Percentiles rank a stretch among this genome's conserved stretches.
These are phyloP conservation scores for Amanita rimosa DNA, from an alignment of 768 basidiomycete genomes.

Conservation along the genomic window DNA sequence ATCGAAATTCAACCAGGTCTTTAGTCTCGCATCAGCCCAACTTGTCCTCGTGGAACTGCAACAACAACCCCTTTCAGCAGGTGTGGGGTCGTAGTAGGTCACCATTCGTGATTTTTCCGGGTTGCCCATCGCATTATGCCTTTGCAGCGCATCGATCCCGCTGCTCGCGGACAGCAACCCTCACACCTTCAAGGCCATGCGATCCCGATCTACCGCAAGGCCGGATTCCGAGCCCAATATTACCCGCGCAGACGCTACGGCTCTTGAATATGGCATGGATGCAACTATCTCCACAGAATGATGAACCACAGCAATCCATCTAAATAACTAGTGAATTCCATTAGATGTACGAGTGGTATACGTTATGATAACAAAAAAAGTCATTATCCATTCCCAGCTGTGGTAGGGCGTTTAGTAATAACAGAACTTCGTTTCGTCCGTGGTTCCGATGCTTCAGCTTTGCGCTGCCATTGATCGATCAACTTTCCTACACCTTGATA, in stretches of 20 bases:
- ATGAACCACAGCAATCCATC: too few species aligned
- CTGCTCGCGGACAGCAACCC: slow-evolving; percentile 11
- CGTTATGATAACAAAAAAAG: neutral
- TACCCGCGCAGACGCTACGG: slow-evolving; percentile 49
- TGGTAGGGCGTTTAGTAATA: slow-evolving; percentile 27
- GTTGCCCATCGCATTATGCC: neutral
- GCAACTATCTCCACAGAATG: too few species aligned
- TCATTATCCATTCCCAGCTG: slow-evolving; percentile 12
- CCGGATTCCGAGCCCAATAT: slow-evolving; percentile 48
- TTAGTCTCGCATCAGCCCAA: slow-evolving; percentile 46
- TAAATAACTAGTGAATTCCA: neutral
- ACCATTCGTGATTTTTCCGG: neutral
- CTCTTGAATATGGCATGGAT: slow-evolving; percentile 40
- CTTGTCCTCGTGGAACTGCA: slow-evolving; percentile 36
- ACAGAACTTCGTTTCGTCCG: slow-evolving; percentile 26
- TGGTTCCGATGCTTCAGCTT: slow-evolving; percentile 41
- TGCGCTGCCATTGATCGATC: slow-evolving; percentile 84
- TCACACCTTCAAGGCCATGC: slow-evolving; percentile 15
- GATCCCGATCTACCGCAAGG: slow-evolving; percentile 40
- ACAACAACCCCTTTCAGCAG: slow-evolving; percentile 9
- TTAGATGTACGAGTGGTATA: slow-evolving; percentile 2
- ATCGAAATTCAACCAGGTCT: slow-evolving; percentile 27
- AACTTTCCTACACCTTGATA: slow-evolving; percentile 78
- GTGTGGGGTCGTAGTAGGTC: neutral
- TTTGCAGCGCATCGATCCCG: slow-evolving; percentile 7